Conservation (phyloP, 2,329 filamentous ascomycete species). For the Colletotrichum sp. region DNA sequence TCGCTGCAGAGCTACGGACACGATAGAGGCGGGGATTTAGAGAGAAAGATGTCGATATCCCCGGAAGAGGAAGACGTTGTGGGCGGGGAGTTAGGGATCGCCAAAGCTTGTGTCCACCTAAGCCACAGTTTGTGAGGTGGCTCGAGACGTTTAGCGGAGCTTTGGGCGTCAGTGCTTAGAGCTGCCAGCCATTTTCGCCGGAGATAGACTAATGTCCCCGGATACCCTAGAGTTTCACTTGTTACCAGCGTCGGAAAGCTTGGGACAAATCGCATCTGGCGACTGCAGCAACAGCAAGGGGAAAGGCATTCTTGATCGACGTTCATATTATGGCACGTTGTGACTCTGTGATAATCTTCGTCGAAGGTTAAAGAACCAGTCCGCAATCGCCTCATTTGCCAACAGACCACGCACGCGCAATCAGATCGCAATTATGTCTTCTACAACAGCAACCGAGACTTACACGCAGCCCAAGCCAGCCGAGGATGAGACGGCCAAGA, state of each 20-base stretch:
- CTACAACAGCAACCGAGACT: not conserved
- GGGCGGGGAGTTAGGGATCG: slow-evolving; percentile 10
- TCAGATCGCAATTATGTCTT: not conserved
- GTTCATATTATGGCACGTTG: not conserved
- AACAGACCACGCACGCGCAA: not conserved
- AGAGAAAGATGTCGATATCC: not conserved
- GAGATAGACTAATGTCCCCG: not conserved
- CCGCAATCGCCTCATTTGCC: not conserved
- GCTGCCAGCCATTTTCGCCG: not conserved
- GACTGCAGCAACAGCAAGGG: not conserved
- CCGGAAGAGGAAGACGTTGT: not conserved
- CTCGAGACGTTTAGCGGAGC: not conserved
- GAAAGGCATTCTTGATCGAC: not conserved
- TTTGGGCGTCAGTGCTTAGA: not conserved
- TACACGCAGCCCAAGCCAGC: not conserved
- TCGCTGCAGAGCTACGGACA: not conserved
- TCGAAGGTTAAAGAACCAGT: not conserved
- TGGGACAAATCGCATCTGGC: not conserved
- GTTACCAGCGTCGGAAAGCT: not conserved
- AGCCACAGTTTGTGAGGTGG: not conserved
- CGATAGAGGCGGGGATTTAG: slow-evolving; percentile 14
- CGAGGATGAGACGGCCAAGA: not conserved
- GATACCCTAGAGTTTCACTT: not conserved
- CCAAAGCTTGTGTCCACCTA: not conserved
- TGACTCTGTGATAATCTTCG: not conserved